These are phyloP conservation scores for Rusavskia elegans DNA, from an alignment of 495 filamentous ascomycete species.

Conservation along the genomic window DNA sequence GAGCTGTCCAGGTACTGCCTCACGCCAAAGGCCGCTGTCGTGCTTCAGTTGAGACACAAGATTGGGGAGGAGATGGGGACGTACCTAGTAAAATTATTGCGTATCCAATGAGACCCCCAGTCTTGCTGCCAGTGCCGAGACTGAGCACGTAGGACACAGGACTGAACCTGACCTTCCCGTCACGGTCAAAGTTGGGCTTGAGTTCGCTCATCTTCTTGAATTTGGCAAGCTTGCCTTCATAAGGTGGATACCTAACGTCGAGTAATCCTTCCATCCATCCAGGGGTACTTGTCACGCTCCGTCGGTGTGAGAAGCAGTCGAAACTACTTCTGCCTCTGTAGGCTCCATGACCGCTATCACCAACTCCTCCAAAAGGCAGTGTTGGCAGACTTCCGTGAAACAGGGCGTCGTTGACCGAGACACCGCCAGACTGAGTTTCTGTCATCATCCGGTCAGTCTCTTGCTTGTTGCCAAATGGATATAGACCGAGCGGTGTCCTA, in stretches of 20 bases:
- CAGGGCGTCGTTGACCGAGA: constrained; percentile 65
- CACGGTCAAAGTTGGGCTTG: constrained; percentile 72
- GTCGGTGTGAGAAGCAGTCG: constrained; percentile 69
- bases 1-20: not conserved
- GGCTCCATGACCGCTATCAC: constrained; percentile 64
- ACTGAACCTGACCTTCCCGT: constrained; percentile 41
- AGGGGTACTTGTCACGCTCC: constrained; percentile 60
- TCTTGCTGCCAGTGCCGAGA: constrained; percentile 27
- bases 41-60: not conserved
- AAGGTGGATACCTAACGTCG: constrained; percentile 69
- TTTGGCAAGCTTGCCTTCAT: constrained; percentile 42
- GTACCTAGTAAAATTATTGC: constrained; percentile 24
- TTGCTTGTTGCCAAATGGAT: constrained; percentile 64
- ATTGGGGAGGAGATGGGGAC: constrained; percentile 9
- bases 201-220: constrained; percentile 37
- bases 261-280: constrained; percentile 66
- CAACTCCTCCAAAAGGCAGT: constrained; percentile 81
- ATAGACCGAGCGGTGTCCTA: constrained; percentile 65
- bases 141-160: constrained; percentile 30
- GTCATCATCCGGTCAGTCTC: constrained; percentile 57
- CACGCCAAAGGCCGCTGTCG: not conserved
- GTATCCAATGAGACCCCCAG: constrained; percentile 25
- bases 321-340: constrained; percentile 77
- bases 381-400: constrained; percentile 65
- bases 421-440: constrained; percentile 59